Conservation (phyloP, 2,329 filamentous ascomycete species). For the Aspergillus sp. region DNA sequence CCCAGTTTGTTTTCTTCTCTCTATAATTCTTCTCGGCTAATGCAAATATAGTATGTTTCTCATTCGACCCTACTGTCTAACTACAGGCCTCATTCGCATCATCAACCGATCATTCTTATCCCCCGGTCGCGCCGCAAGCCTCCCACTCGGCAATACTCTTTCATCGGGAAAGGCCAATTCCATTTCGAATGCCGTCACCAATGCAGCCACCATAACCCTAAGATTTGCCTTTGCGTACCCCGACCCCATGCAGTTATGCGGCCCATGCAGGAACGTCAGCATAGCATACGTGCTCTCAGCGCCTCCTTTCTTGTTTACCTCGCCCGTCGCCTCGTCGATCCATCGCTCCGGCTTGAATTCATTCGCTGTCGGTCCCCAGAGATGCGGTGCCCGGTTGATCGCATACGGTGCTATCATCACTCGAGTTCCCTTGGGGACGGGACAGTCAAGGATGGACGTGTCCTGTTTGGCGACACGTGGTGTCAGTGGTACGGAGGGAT, state of each 20-base stretch:
- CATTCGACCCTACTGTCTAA: background rate
- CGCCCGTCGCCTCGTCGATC: background rate
- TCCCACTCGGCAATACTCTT: background rate
- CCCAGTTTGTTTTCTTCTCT: no score
- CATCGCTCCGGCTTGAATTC: background rate
- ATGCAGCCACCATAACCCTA: background rate
- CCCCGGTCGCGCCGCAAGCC: background rate
- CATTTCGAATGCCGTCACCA: background rate
- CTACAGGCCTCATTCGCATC: background rate
- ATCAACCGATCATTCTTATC: background rate
- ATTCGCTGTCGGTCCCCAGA: background rate
- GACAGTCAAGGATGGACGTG: background rate
- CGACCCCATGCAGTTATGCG: background rate
- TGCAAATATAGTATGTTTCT: background rate
- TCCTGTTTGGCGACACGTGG: background rate
- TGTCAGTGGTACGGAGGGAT: background rate
- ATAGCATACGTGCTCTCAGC: background rate
- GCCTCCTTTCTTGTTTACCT: background rate
- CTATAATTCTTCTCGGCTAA: no score
- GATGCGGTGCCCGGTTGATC: background rate
- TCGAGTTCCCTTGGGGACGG: background rate
- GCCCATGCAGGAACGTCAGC: background rate
- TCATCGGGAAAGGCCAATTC: background rate
- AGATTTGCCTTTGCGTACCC: background rate
- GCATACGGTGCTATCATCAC: background rate